Base-by-base conservation (phyloP, 805 yeast genomes). In the Zygotorulaspora sp. region DNA sequence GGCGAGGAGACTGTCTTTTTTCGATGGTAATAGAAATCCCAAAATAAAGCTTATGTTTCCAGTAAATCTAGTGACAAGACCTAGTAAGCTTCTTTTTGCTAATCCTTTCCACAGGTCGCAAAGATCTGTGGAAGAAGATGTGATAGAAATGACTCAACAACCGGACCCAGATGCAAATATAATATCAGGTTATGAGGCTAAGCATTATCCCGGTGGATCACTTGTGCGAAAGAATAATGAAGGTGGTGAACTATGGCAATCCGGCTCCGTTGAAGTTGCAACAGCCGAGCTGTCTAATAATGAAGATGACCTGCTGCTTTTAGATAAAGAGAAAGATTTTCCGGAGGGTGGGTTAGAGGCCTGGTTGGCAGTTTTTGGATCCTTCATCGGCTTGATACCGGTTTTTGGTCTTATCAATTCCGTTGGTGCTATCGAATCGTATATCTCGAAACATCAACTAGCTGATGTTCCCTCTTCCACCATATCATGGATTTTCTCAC, bases 401-500 rank as follows among this genome's bases (percentile, higher is more conserved):
- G 72, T 71, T 5, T 72, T 78, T 44, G 87, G 89, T 2, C 53
- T 77, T 29, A 61, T 77, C 41, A 79, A 79, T 46, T 66, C 83
- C 0, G 65, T 77, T 16, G 87, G 89, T 47, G 83, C 82, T 2
- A 68, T 81, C 29, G 80, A 81, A 60, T 71, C 82, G 0, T 78
- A 80, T 48, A 71, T 81, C 6, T 67, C 68, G 1, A 44, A 51
- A 32, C 55, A 81, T 59, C 88, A 81, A 57, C 59, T 81, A 49
- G 67, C 65, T 0, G 47, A 65, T 21, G 67, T 69, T 1, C 59
- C 72, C 6, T 66, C 76, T 0, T 69, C 82, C 1, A 65, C 75
- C 0, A 67, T 76, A 2, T 71, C 84, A 1, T 78, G 86, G 86
- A 75, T 81, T 38, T 81, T 81, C 49, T 79, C 87, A 10, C 62